Evolutionary conservation across 2,329 filamentous ascomycete species (phyloP), one percentile per base, ranked within the genome.

Genomic region (Alternaria brassicicola): DNA sequence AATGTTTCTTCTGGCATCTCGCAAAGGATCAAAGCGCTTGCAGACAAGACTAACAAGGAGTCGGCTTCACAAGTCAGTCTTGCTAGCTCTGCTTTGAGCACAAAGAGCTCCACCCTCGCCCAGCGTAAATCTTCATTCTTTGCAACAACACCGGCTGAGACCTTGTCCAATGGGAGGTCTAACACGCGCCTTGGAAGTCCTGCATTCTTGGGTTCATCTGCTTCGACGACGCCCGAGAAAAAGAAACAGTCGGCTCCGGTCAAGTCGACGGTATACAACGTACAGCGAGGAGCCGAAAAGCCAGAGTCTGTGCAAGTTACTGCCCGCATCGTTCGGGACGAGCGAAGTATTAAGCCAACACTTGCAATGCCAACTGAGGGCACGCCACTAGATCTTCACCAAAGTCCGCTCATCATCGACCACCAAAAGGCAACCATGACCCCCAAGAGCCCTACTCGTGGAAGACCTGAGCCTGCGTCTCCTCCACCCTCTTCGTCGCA

Each of bases 1-100:
- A 95, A 91, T 69, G 86, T 98, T 23, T 93, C 92, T 7, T 93
- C 91, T 8, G 93, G 92, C 66, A 97, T 99, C 60, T 96, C 94
- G 3, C 92, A 94, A 75, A 89, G 95, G 39, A 98, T 98, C 76
- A 96, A 97, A 77, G 93, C 93, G 6, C 82, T 99, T 52, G 91
- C 97, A 73, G 93, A 92, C 76, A 84, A 95, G 54, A 83, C 83
- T 3, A 81, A 65, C 84, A 88, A 58, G 78, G 83, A 72, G 71
- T 75, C 71, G 19, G 53, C 65, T 48, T 63, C 66, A 47, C 63
- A 65, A 47, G 55, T 68, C 53, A 74, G 63, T 63, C 61, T 65
- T 56, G 43, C 53, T 35, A 46, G 55, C 39, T 59, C 69, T 52
- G 67, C 67, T 50, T 65, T 74, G 26, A 67, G 73, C 19, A 59